These are phyloP conservation scores for Wallacemonas sp. DNA, from an alignment of 208 protist genomes.

Conservation along the genomic window DNA sequence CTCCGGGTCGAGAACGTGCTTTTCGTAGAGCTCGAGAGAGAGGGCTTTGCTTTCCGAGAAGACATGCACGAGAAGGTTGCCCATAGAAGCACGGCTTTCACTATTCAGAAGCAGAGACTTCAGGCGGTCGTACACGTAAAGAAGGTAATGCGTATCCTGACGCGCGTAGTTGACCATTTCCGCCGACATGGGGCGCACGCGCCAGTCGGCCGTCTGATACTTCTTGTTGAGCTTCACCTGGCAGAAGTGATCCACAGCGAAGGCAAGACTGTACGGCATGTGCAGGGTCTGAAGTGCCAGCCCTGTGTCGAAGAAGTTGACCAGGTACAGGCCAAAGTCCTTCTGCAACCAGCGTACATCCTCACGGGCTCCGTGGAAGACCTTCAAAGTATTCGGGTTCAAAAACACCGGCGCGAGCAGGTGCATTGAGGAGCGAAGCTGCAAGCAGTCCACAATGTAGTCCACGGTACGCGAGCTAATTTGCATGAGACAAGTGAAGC, in stretches of 20 bases:
- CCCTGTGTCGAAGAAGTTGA: conserved; percentile 99
- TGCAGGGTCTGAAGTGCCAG: conserved; percentile 94
- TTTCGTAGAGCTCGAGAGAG: conserved; percentile 92
- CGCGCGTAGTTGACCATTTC: conserved; percentile 98
- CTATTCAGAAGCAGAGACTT: conserved; percentile 75
- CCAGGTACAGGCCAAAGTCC: conserved; percentile 98
- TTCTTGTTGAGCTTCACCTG: conserved; percentile 96
- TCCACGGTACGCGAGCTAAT: conserved; percentile 95
- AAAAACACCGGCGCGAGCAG: conserved; percentile 90
- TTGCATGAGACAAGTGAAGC: conserved; percentile 98
- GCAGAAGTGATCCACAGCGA: conserved; percentile 94
- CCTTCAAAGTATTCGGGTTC: conserved; percentile 94
- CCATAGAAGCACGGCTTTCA: conserved; percentile 70
- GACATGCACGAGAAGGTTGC: conserved; percentile 88
- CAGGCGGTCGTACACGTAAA: conserved; percentile 96
- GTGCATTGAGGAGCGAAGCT: conserved; percentile 89
- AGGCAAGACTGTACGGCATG: conserved; percentile 91
- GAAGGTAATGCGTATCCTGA: conserved; percentile 98
- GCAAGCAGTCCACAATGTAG: conserved; percentile 97
- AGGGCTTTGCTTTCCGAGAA: conserved; percentile 80
- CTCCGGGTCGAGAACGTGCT: conserved; percentile 78
- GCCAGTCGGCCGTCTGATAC: conserved; percentile 98
- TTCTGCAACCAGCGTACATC: conserved; percentile 98
- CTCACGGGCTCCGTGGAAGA: conserved; percentile 96
- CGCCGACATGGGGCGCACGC: conserved; percentile 95